These are phyloP conservation scores for Cryptomeria japonica DNA, from an alignment of 75 land plant genomes.

Conservation along the genomic window DNA sequence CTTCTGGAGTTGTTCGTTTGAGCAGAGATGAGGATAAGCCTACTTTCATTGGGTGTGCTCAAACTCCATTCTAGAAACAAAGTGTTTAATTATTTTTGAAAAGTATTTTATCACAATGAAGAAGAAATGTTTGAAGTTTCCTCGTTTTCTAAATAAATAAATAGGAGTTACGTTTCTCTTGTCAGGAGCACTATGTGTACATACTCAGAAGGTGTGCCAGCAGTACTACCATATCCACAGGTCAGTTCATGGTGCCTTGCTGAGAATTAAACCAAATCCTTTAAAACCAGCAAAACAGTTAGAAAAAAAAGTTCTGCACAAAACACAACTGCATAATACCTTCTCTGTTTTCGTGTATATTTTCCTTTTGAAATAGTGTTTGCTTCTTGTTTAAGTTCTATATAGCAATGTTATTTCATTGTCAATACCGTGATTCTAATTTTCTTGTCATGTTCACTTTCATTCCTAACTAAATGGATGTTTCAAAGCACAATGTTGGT, in stretches of 20 bases:
- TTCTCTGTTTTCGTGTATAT: not conserved
- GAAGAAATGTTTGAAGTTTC: not conserved
- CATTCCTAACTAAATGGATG: not conserved
- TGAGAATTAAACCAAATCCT: not conserved
- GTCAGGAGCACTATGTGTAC: slow-evolving; percentile 29
- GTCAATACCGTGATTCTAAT: not conserved
- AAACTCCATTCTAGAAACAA: not conserved
- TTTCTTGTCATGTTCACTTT: not conserved
- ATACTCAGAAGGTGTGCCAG: slow-evolving; percentile 19
- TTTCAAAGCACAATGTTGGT: not conserved
- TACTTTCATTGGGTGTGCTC: slow-evolving; percentile 56
- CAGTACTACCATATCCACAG: slow-evolving; percentile 33
- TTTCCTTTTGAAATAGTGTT: not conserved
- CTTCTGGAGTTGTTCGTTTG: slow-evolving; percentile 39
- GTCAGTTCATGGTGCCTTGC: slow-evolving; percentile 5
- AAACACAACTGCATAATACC: not conserved
- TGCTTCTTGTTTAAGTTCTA: not conserved
- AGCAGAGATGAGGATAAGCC: slow-evolving; percentile 39
- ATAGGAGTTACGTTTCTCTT: not conserved
- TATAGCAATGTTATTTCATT: not conserved
- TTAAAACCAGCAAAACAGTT: not conserved
- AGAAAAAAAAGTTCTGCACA: not conserved
- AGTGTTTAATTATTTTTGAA: too few relatives aligned
- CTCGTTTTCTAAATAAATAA: not conserved
- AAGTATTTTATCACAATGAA: not conserved